Evolutionary conservation across 2,329 filamentous ascomycete species (phyloP), one percentile per base, ranked within the genome.

Genomic region (Kalmusia sp.): DNA sequence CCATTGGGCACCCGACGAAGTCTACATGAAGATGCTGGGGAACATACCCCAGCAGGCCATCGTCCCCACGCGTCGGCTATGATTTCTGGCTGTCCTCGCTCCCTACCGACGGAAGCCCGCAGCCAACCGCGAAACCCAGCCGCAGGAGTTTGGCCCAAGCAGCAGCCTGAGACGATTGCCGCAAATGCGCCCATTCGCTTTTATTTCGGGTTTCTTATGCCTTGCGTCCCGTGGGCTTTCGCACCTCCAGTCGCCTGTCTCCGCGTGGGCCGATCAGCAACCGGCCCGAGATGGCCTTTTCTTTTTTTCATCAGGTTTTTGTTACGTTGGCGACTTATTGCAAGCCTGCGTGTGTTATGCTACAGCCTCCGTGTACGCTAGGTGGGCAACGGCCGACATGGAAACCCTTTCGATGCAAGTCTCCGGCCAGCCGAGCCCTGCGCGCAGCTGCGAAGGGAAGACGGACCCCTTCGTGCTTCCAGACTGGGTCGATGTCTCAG

Each of bases 171-270:
- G 40, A 52, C 24, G 22, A 22, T 31, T 37, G 46, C 30, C 31
- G 21, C n/a, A n/a, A 37, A 24, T 25, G 31, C 50, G 39, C 19
- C 44, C 37, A 11, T 44, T 55, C 49, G 53, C 55, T 44, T 49
- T 46, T 53, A 52, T 58, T 47, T 54, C 54, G 57, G 59, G 37
- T 28, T 38, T 44, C 46, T 30, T 27, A 49, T 35, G 33, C 24
- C 19, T 34, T n/a, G 12, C 28, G 19, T 21, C 52, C 43, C 52
- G 48, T 56, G 45, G 60, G 52, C 54, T 55, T 41, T 50, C 54
- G 55, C 52, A 51, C 56, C 53, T 44, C 58, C 54, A 53, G 55
- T 44, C 54, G 55, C 55, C 56, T 47, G 54, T 53, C 58, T 54
- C 57, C n/a, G n/a, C n/a, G n/a, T n/a, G n/a, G n/a, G n/a, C n/a